Evolutionary conservation across 1,284 basidiomycete genomes (phyloP), one percentile per base, ranked within the genome.

Genomic region (Leccinum pachyderme): DNA sequence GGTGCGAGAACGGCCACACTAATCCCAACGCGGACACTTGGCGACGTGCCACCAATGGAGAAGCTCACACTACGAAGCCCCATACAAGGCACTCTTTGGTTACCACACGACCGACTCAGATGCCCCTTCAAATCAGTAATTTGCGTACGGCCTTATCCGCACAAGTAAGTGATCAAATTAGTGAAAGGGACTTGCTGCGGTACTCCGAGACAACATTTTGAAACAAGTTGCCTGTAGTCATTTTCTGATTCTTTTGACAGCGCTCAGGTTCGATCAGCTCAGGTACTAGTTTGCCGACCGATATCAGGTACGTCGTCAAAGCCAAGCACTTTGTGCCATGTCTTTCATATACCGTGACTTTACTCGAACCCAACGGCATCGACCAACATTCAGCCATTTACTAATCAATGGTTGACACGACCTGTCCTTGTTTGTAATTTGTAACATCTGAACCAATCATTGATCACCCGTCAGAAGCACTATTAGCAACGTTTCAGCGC

Each of bases 401-500:
- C 18, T 18, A 18, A 18, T 18, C 18, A 33, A 39, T 41, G 37
- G 6, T 12, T 41, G 39, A 8, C 18, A 6, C 22, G 22, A 12
- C 37, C 37, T 18, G 3, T 22, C 18, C 18, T 39, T 18, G 37
- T 12, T 22, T 11, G 6, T 18, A 18, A 6, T 12, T 22, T 11
- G 6, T 18, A 18, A 6, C 37, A 41, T 41, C 12, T 9, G 39
- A 41, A 41, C 39, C 12, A 22, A 41, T 18, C 18, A 41, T 12
- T 41, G 37, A n/a, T 8, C n/a, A 37, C 9, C 35, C 37, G 18
- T 3, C 18, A 22, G 39, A 22, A 41, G 39, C 37, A 39, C 37
- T 71, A 94, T 89, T 78, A 93, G 96, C 86, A 84, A 15, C 83
- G 84, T 65, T 83, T 76, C n/a, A 89, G 95, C 57, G 81, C 83